Conservation (phyloP, 2,329 filamentous ascomycete genomes). For the Aspergillus pseudotamarii region DNA sequence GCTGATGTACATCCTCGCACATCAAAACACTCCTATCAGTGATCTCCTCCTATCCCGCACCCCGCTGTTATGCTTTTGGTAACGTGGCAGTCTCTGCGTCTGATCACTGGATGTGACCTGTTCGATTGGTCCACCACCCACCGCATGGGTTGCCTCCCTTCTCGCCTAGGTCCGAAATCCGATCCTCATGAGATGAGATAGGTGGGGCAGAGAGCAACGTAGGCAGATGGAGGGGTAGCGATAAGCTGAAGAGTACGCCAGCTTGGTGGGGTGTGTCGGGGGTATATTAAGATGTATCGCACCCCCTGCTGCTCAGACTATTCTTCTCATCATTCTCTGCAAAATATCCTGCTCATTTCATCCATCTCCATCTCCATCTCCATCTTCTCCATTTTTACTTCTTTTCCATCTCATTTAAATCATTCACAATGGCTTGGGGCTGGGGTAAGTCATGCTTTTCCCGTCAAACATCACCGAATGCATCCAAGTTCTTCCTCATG, state of each 20-base stretch:
- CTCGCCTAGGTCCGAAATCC: neutral
- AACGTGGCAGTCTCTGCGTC: constrained; percentile 5
- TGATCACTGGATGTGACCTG: constrained; percentile 3
- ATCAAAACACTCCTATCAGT: neutral
- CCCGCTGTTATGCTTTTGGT: neutral
- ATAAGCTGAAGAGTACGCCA: constrained; percentile 5
- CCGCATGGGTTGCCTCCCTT: neutral
- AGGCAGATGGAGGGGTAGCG: constrained; percentile 4
- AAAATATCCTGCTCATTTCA: neutral
- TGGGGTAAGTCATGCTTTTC: constrained; percentile 31
- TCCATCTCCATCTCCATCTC: neutral
- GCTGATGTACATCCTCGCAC: neutral
- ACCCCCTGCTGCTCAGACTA: neutral
- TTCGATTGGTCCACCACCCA: constrained; percentile 4
- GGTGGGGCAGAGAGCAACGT: constrained; percentile 5
- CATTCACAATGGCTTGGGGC: constrained; percentile 39
- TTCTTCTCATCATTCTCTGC: neutral
- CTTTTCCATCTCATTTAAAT: constrained; percentile 4
- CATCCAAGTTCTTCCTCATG: neutral
- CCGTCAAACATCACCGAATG: neutral
- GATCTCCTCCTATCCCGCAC: constrained; percentile 1
- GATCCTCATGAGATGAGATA: neutral
- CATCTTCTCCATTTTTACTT: neutral
- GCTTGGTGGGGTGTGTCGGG: neutral
- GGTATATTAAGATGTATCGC: constrained; percentile 5